Percentiles rank a stretch among this genome's conserved stretches.
These are phyloP conservation scores for Fraxinus greggii DNA, from an alignment of 305 asterid genomes.

Conservation along the genomic window DNA sequence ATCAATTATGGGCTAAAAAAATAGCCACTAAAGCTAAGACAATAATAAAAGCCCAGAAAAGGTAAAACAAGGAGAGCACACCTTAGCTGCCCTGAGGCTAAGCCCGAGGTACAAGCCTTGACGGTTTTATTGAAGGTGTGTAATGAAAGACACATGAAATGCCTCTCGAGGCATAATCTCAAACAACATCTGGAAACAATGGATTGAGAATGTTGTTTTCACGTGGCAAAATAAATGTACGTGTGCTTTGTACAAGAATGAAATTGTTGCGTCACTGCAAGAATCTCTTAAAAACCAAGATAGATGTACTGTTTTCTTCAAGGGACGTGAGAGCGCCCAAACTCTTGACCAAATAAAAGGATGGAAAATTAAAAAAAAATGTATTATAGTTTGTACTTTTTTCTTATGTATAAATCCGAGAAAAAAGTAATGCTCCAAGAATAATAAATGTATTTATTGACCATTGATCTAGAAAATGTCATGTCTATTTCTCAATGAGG, in stretches of 20 bases:
- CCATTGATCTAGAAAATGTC: not conserved
- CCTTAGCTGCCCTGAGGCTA: not conserved
- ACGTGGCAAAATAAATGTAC: not conserved
- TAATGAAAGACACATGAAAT: not conserved
- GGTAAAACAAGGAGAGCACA: not conserved
- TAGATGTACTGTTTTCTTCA: not conserved
- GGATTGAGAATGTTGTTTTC: not conserved
- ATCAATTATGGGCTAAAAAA: not conserved
- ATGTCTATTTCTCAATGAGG: not conserved
- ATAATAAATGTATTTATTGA: not conserved
- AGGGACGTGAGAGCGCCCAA: not conserved
- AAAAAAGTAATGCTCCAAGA: not conserved
- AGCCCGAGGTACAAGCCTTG: not conserved
- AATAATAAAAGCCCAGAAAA: not conserved
- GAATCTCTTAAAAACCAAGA: not conserved
- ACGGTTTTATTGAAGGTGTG: not conserved
- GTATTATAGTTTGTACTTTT: not conserved
- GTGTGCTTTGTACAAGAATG: not conserved
- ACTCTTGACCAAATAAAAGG: not conserved
- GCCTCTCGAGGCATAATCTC: not conserved
- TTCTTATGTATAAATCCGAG: not conserved
- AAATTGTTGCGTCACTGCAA: not conserved
- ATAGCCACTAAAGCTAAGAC: not conserved
- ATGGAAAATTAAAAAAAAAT: not conserved
- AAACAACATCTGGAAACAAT: not conserved